Conservation (phyloP, 1,284 basidiomycete species). For the Apiotrichum gracile region DNA sequence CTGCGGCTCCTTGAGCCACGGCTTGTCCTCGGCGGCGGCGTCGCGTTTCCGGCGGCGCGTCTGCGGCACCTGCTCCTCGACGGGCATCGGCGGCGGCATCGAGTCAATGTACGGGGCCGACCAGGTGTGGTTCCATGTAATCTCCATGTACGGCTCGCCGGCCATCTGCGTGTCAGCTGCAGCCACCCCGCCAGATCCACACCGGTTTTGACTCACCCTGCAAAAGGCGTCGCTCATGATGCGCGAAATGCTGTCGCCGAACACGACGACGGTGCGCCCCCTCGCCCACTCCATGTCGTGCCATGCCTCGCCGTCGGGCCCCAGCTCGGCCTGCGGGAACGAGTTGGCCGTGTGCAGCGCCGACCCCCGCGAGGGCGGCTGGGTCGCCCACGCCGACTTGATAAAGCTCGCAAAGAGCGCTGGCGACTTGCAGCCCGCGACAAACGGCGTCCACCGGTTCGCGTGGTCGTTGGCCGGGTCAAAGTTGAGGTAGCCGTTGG, state of each 20-base stretch:
- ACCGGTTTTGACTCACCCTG: conserved; percentile 10
- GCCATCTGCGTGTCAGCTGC: conserved; percentile 9
- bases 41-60: neutral
- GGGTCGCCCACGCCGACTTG: conserved; percentile 2
- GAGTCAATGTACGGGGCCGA: neutral
- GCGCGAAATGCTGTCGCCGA: conserved; percentile 16
- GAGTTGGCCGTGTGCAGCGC: neutral
- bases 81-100: neutral
- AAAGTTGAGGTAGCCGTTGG: neutral
- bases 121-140: conserved; percentile 14
- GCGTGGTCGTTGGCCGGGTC: conserved; percentile 3
- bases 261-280: conserved; percentile 11
- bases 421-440: neutral
- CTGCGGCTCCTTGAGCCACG: neutral
- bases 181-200: too few relatives aligned
- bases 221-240: conserved; percentile 11
- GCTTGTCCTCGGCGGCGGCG: neutral
- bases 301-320: conserved; percentile 11
- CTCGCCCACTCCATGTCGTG: conserved; percentile 17
- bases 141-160: conserved; percentile 12
- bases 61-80: neutral
- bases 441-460: conserved; percentile 19
- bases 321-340: neutral
- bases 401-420: conserved; percentile 8
- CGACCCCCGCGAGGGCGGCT: neutral